phyloP scores from a whole-genome alignment of 2,329 filamentous ascomycete species.

The Aaosphaeria arxii region DNA sequence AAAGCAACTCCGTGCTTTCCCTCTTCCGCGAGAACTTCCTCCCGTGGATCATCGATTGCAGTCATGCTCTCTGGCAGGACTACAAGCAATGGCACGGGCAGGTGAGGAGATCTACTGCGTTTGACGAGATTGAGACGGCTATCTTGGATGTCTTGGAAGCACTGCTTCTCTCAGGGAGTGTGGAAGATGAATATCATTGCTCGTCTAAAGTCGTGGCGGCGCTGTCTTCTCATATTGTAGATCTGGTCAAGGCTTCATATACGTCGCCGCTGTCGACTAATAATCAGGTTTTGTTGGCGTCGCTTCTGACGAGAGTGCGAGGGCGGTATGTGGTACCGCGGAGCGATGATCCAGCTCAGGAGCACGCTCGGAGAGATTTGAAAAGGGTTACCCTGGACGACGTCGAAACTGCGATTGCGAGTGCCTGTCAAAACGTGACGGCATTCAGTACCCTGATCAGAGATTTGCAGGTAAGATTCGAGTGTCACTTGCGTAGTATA shows the following conservation, averaged over 20 bases:
- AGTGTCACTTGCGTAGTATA: background rate
- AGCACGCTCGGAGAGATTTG: no score
- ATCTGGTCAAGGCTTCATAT: constrained; percentile 15
- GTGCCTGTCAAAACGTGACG: constrained; percentile 16
- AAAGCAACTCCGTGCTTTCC: background rate
- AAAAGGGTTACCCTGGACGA: constrained; percentile 1
- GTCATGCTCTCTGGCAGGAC: constrained; percentile 19
- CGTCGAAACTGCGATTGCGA: constrained; percentile 14
- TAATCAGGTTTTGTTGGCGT: constrained; percentile 24
- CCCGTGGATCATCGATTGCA: constrained; percentile 25
- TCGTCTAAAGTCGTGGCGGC: constrained; percentile 19
- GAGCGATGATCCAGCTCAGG: no score
- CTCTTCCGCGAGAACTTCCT: constrained; percentile 13
- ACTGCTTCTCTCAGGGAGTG: constrained; percentile 6
- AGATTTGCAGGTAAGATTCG: constrained; percentile 31
- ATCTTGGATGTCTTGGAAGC: constrained; percentile 23
- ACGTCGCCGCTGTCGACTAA: constrained; percentile 10
- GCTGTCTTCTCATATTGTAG: constrained; percentile 14
- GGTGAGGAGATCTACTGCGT: constrained; percentile 7
- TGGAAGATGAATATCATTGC: constrained; percentile 4
- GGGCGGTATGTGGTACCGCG: no score
- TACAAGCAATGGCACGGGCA: constrained; percentile 18
- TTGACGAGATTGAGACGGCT: constrained; percentile 17
- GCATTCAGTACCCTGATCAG: constrained; percentile 16
- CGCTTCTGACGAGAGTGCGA: constrained; percentile 11